Conservation (phyloP, 805 yeast genomes). For the Saturnispora halmiae region DNA sequence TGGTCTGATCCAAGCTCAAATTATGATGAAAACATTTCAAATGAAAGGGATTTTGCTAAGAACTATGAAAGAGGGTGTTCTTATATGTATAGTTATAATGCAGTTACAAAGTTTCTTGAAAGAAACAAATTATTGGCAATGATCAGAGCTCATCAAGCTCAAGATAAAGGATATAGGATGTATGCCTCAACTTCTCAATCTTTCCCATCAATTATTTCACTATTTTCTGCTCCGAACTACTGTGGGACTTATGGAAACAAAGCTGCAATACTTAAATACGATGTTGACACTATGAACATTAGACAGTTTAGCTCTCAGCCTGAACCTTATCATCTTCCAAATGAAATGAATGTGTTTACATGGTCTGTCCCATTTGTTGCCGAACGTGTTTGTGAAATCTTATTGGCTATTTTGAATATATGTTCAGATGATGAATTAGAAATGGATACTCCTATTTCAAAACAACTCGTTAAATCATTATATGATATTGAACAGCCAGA, state of each 20-base stretch:
- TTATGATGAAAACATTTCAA: constrained; percentile 45
- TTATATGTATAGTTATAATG: constrained; percentile 76
- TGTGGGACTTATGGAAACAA: constrained; percentile 87
- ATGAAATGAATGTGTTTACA: constrained; percentile 93
- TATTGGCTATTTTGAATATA: constrained; percentile 79
- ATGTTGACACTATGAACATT: constrained; percentile 86
- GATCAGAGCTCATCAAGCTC: constrained; percentile 95
- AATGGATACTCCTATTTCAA: constrained; percentile 52
- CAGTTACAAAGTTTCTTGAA: constrained; percentile 70
- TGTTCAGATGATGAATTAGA: constrained; percentile 93
- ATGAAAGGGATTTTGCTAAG: constrained; percentile 46
- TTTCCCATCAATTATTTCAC: constrained; percentile 81
- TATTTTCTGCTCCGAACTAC: constrained; percentile 94
- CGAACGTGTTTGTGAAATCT: constrained; percentile 89
- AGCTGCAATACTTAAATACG: constrained; percentile 91
- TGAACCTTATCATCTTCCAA: constrained; percentile 95
- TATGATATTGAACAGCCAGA: constrained; percentile 17
- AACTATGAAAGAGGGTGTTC: constrained; percentile 80
- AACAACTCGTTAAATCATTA: constrained; percentile 30
- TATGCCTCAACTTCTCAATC: constrained; percentile 81
- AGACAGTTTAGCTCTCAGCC: constrained; percentile 89
- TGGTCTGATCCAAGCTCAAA: constrained; percentile 97
- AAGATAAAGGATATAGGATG: constrained; percentile 95
- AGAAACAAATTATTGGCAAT: constrained; percentile 72
- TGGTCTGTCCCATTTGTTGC: constrained; percentile 98